Base-by-base conservation (phyloP, 1,139 yeast genomes). In the Zygosaccharomyces sapae region DNA sequence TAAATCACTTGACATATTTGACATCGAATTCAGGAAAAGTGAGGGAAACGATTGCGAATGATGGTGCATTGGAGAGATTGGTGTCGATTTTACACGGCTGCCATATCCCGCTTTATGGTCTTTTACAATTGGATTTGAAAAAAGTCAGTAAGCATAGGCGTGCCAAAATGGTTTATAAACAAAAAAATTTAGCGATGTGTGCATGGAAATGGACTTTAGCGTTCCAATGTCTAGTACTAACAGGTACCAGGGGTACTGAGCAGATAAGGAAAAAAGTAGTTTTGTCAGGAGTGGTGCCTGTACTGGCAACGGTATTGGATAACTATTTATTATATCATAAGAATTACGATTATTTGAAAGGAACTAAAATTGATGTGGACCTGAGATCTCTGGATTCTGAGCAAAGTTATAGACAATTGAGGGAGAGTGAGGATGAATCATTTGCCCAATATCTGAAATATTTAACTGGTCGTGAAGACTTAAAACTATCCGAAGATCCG, bases 171-270 rank as follows among this genome's bases (percentile, higher is more conserved):
- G 55, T 68, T 12, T 58, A 55, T 37, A 64, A 62, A 47, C 66
- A 66, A 45, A 69, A 68, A 41, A 58, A 62, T 43, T 62, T 76
- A 52, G 75, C 83, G 20, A 70, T 86, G 49, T 76, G 82, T 13
- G 92, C 95, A 0, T 90, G 97, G 96, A 92, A 90, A 69, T 92
- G 98, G 98, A 87, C 96, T 5, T 71, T 92, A 50, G 88, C 97
- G 0, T 82, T 92, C 62, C 97, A 92, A 68, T 89, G 97, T 62
- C 70, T 92, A 51, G 96, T 90, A 0, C 76, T 89, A 51, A 80
- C 92, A 24, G 96, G 97, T 12, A 90, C 97, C 1, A 75, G 97
- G 56, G 98, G 98, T 27, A 81, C 95, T 1, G 97, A 90, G 66
- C 73, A 74, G 48, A 86, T 89, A 43, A 74, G 98, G 42, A 82